Percentiles rank a stretch among this genome's conserved stretches.
These are phyloP conservation scores for Ustilago trichophora DNA, from an alignment of 1,284 basidiomycete genomes.

Conservation along the genomic window DNA sequence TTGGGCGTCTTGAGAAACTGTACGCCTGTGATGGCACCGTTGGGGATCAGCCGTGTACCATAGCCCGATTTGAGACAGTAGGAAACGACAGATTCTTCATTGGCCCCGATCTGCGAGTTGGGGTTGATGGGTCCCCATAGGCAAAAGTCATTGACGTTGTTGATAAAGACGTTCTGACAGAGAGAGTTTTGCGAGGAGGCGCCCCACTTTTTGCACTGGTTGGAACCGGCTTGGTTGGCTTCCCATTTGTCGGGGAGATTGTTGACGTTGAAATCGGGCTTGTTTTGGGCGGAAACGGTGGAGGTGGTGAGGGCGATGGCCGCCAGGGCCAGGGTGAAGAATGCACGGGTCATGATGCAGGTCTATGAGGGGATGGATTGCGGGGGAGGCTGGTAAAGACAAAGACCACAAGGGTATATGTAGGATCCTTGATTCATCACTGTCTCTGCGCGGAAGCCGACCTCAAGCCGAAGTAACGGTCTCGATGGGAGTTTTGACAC, in stretches of 20 bases:
- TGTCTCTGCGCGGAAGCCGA: too few relatives aligned
- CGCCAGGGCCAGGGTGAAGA: slow-evolving; percentile 9
- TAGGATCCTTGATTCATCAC: too few relatives aligned
- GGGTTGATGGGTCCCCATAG: slow-evolving; percentile 52
- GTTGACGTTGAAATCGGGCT: slow-evolving; percentile 50
- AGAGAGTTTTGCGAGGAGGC: slow-evolving; percentile 37
- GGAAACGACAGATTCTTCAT: slow-evolving; percentile 74
- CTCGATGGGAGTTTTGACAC: too few relatives aligned
- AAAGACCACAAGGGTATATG: too few relatives aligned
- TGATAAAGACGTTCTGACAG: slow-evolving; percentile 64
- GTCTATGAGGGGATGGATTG: too few relatives aligned
- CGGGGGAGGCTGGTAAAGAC: too few relatives aligned
- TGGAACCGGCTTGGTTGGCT: slow-evolving; percentile 56
- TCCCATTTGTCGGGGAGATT: slow-evolving; percentile 60
- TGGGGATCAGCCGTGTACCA: slow-evolving; percentile 76
- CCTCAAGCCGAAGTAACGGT: too few relatives aligned
- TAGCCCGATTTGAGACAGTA: slow-evolving; percentile 73
- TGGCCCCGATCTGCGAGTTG: slow-evolving; percentile 44
- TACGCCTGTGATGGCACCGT: slow-evolving; percentile 77
- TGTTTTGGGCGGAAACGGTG: slow-evolving; percentile 22
- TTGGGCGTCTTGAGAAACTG: slow-evolving; percentile 76
- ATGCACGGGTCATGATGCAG: slow-evolving; percentile 16
- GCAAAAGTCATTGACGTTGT: slow-evolving; percentile 60
- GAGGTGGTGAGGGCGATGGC: slow-evolving; percentile 9
- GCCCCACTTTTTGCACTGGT: slow-evolving; percentile 55